Evolutionary conservation across 768 basidiomycete species (phyloP).

Genomic region (Phaffia australis): DNA sequence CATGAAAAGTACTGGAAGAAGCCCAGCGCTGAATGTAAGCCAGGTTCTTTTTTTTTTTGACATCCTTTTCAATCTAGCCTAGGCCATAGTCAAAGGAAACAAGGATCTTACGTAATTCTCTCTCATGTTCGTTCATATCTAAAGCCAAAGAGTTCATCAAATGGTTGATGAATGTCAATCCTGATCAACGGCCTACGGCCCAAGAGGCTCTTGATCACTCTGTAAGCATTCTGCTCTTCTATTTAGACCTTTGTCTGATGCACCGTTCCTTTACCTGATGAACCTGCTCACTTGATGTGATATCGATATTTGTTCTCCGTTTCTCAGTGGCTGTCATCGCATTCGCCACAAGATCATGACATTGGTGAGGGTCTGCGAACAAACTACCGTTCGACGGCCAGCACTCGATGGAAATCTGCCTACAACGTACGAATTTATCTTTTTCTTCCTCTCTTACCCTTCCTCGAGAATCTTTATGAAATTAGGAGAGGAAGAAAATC

Average conservation of each 20-base stretch:
- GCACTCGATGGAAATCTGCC: not conserved
- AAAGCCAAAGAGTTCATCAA: constrained; percentile 77
- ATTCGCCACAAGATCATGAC: constrained; percentile 62
- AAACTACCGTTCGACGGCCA: not conserved
- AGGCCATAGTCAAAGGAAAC: not conserved
- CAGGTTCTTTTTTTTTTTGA: not conserved
- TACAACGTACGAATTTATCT: not conserved
- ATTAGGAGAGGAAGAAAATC: no score
- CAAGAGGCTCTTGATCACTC: constrained; percentile 56
- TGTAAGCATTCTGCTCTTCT: constrained; percentile 42
- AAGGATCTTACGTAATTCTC: not conserved
- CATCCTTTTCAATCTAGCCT: not conserved
- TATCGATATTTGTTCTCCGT: constrained; percentile 5
- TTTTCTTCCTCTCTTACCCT: no score
- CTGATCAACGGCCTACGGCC: constrained; percentile 60
- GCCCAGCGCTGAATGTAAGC: not conserved
- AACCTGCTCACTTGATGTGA: no score
- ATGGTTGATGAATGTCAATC: constrained; percentile 58
- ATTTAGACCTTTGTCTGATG: not conserved
- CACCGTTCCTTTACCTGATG: not conserved
- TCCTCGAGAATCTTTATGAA: no score
- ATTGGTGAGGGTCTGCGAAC: constrained; percentile 38
- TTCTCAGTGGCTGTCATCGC: constrained; percentile 60
- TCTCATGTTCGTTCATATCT: not conserved
- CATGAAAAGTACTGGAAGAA: constrained; percentile 93